A percentile compares a stretch with the other conserved stretches of the same genome.
Evolutionary conservation across 129 eudicot species (phyloP).

Genomic region (Pulicaria dysenterica): DNA sequence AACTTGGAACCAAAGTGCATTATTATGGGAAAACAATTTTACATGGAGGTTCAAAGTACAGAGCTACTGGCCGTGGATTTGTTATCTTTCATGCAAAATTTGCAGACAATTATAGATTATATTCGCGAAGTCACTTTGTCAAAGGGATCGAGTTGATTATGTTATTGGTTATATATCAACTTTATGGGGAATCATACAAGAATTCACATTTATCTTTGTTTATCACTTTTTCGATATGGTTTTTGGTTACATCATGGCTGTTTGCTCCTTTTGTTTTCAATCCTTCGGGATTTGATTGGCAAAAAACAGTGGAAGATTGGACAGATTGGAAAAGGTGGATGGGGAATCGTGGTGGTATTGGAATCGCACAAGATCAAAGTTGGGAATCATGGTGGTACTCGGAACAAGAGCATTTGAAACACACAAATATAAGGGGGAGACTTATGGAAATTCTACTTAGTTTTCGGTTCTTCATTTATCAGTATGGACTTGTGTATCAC

Average conservation of each 20-base stretch:
- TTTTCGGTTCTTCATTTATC: constrained; percentile 78
- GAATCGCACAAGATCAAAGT: constrained; percentile 77
- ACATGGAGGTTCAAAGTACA: constrained; percentile 90
- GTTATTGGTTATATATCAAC: constrained; percentile 67
- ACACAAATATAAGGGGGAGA: constrained; percentile 71
- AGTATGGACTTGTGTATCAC: constrained; percentile 91
- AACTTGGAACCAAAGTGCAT: constrained; percentile 92
- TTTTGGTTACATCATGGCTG: constrained; percentile 82
- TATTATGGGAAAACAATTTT: constrained; percentile 81
- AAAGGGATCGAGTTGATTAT: constrained; percentile 78
- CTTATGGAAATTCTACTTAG: constrained; percentile 71
- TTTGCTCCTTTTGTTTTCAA: constrained; percentile 96
- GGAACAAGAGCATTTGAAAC: constrained; percentile 79
- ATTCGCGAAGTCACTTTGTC: constrained; percentile 91
- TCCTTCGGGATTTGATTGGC: constrained; percentile 97
- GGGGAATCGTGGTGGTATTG: constrained; percentile 92
- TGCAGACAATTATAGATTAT: constrained; percentile 80
- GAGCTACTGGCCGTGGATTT: constrained; percentile 97
- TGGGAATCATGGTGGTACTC: constrained; percentile 99
- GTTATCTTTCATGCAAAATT: constrained; percentile 89
- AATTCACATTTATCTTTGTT: constrained; percentile 59
- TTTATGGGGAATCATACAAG: constrained; percentile 64
- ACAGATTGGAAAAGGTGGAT: constrained; percentile 98
- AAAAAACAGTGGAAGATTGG: constrained; percentile 96
- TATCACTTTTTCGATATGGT: constrained; percentile 86